Evolutionary conservation across 805 yeast genomes (phyloP).

Genomic region (Yarrowia bubula): DNA sequence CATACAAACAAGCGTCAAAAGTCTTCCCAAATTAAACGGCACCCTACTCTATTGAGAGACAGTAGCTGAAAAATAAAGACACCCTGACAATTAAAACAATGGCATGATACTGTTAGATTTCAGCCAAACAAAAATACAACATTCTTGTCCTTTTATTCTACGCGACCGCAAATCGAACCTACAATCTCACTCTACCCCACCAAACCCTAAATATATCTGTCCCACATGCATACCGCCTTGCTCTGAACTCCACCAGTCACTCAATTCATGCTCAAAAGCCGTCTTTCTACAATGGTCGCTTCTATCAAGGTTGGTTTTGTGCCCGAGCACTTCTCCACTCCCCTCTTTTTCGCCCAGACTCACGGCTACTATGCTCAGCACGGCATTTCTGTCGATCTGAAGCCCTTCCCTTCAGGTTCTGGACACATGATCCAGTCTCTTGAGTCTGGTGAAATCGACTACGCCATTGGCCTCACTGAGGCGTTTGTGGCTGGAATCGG

Average conservation of each 20-base stretch:
- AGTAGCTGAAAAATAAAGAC: no score
- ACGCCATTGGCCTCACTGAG: conserved; percentile 87
- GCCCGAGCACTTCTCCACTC: conserved; percentile 92
- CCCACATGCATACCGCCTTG: background rate
- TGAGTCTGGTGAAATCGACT: conserved; percentile 39
- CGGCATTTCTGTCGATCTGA: conserved; percentile 54
- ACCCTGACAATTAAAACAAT: no score
- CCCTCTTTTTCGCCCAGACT: conserved; percentile 66
- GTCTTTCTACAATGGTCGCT: background rate
- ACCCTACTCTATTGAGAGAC: no score
- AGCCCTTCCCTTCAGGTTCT: conserved; percentile 81
- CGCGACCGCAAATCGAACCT: no score
- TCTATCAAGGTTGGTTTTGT: conserved; percentile 62
- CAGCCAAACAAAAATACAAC: no score
- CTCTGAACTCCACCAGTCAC: background rate
- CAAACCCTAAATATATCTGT: background rate
- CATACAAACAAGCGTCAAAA: no score
- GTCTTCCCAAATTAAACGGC: no score
- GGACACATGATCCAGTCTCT: conserved; percentile 81
- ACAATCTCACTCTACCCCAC: background rate
- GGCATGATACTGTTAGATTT: no score
- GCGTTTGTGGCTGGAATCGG: conserved; percentile 83
- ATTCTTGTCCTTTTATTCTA: no score
- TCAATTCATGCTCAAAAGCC: conserved; percentile 6
- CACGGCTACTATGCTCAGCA: conserved; percentile 54